Percentiles rank a stretch among this genome's conserved stretches.
Conservation (phyloP, 306 rosid species). For the Prosopis cineraria region DNA sequence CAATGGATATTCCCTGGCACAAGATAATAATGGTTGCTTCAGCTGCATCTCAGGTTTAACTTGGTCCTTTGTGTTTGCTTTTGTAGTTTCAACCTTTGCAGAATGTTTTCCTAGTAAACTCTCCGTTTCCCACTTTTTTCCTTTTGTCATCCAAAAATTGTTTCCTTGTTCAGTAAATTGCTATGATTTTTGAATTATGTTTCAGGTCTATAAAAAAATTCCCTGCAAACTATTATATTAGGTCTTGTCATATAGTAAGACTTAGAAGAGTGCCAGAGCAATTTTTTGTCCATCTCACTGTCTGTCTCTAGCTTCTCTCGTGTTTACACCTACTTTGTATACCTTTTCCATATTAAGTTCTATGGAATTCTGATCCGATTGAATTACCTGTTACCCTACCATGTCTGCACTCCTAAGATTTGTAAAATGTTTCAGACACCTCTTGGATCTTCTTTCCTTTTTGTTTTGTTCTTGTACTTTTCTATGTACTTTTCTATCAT, state of each 20-base stretch:
- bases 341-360: conserved; percentile 2
- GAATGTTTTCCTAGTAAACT: conserved; percentile 9
- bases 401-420: not conserved
- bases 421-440: not conserved
- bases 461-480: conserved; percentile 6
- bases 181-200: conserved; percentile 14
- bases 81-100: conserved; percentile 13
- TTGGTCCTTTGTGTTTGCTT: conserved; percentile 18
- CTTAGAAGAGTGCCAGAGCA: not conserved
- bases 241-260: conserved; percentile 2
- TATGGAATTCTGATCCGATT: not conserved
- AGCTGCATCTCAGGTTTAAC: conserved; percentile 69
- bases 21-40: conserved; percentile 65
- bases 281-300: not conserved
- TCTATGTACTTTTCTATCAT: not conserved
- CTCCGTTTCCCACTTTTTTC: not conserved
- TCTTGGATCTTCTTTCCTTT: not conserved
- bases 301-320: conserved; percentile 1
- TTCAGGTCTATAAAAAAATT: conserved; percentile 16
- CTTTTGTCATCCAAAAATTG: conserved; percentile 4
- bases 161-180: not conserved
- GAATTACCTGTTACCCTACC: not conserved
- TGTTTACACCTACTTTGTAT: not conserved
- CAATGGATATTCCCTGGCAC: conserved; percentile 58
- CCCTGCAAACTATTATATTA: not conserved